A percentile compares a stretch with the other conserved stretches of the same genome.
Evolutionary conservation across 1,284 basidiomycete species (phyloP).

Genomic region (Wolfiporia cocos): DNA sequence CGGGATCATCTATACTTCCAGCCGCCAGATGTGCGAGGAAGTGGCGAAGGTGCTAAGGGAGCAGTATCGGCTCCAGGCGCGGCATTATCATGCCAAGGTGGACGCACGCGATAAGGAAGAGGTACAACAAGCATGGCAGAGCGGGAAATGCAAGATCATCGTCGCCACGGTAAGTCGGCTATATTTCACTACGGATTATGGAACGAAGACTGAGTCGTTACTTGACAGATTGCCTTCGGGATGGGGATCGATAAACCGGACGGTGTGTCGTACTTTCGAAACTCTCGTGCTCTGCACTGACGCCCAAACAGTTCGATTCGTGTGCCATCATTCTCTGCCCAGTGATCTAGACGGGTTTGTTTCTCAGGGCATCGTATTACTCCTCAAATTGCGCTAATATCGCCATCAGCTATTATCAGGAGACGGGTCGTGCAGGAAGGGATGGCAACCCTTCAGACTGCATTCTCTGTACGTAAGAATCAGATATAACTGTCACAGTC

Average conservation of each 20-base stretch:
- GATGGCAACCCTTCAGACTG: constrained; percentile 66
- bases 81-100: constrained; percentile 88
- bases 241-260: constrained; percentile 97
- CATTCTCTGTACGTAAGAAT: constrained; percentile 41
- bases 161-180: constrained; percentile 72
- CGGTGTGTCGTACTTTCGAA: constrained; percentile 32
- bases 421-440: constrained; percentile 81
- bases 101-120: constrained; percentile 54
- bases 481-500: not conserved
- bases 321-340: constrained; percentile 73
- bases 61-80: constrained; percentile 55
- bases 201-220: not conserved
- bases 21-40: constrained; percentile 72
- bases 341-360: constrained; percentile 59
- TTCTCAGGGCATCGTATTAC: constrained; percentile 2
- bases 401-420: constrained; percentile 63
- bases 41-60: constrained; percentile 64
- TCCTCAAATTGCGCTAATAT: not conserved
- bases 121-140: constrained; percentile 75
- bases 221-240: constrained; percentile 68
- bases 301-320: constrained; percentile 68
- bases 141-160: constrained; percentile 72
- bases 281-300: not conserved
- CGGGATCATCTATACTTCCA: constrained; percentile 87
- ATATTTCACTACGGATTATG: not conserved